A percentile compares a stretch with the other conserved stretches of the same genome.
phyloP scores from a whole-genome alignment of 2,329 filamentous ascomycete species.

The Fusarium pilosicola region DNA sequence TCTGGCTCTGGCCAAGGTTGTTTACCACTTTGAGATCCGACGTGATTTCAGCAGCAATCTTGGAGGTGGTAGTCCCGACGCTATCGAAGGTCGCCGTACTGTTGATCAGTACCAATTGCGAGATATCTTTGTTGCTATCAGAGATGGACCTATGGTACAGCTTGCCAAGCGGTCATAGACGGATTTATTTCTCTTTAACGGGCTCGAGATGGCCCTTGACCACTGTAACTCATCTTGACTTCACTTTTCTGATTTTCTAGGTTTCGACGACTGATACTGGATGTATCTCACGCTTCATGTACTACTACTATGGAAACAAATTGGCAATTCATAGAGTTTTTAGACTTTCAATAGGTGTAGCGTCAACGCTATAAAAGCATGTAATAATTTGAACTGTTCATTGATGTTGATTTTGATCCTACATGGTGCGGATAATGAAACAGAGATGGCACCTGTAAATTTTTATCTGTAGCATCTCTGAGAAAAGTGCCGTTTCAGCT shows the following conservation, averaged over 20 bases:
- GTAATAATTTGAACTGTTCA: neutral
- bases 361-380: neutral
- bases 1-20: slow-evolving; percentile 19
- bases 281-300: neutral
- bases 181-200: neutral
- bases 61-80: slow-evolving; percentile 16
- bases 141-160: slow-evolving; percentile 27
- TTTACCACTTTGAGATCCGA: slow-evolving; percentile 21
- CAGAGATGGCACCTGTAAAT: neutral
- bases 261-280: neutral
- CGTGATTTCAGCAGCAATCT: slow-evolving; percentile 19
- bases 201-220: neutral
- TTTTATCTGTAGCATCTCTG: too few relatives aligned
- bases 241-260: neutral
- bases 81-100: slow-evolving; percentile 11
- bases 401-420: neutral
- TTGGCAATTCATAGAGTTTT: neutral
- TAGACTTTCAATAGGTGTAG: neutral
- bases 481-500: neutral
- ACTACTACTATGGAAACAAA: neutral
- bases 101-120: slow-evolving; percentile 27
- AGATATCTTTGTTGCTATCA: slow-evolving; percentile 24
- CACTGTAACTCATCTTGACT: neutral
- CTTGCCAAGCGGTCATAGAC: neutral
- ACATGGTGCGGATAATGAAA: too few relatives aligned